These are phyloP conservation scores for Pyronema omphalodes DNA, from an alignment of 495 filamentous ascomycete species.

Conservation along the genomic window DNA sequence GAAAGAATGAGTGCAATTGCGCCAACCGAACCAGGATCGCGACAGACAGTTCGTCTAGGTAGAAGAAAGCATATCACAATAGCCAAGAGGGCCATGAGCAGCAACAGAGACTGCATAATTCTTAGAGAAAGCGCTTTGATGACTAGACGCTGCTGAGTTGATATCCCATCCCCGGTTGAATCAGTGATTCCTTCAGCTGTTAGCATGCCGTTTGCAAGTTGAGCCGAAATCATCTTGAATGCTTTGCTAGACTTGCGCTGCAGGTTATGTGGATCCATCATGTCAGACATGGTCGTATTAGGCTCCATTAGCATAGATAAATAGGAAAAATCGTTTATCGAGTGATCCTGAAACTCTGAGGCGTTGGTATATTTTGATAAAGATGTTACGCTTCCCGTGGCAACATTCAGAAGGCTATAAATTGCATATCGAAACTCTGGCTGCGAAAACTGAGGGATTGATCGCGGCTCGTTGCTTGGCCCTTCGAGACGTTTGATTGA, in stretches of 20 bases:
- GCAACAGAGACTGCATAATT: neutral
- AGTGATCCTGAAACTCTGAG: too few relatives aligned
- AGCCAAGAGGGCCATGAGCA: neutral
- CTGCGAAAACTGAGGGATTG: neutral
- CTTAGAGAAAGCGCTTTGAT: neutral
- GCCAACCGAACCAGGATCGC: neutral
- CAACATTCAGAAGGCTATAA: too few relatives aligned
- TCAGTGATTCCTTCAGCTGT: neutral
- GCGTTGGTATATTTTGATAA: too few relatives aligned
- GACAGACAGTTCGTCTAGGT: neutral
- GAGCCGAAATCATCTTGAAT: neutral
- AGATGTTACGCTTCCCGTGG: too few relatives aligned
- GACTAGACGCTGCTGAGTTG: neutral
- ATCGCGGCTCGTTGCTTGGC: neutral
- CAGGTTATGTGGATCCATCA: neutral
- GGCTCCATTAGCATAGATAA: neutral
- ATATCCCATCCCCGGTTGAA: neutral
- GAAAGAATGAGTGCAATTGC: neutral
- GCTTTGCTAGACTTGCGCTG: neutral
- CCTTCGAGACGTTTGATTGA: neutral
- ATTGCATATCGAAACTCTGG: too few relatives aligned
- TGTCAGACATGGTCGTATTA: neutral
- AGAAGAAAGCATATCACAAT: neutral
- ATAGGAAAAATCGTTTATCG: neutral
- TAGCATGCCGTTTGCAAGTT: neutral